Evolutionary conservation across 495 filamentous ascomycete genomes (phyloP).

Genomic region (Penicillium argentinense): DNA sequence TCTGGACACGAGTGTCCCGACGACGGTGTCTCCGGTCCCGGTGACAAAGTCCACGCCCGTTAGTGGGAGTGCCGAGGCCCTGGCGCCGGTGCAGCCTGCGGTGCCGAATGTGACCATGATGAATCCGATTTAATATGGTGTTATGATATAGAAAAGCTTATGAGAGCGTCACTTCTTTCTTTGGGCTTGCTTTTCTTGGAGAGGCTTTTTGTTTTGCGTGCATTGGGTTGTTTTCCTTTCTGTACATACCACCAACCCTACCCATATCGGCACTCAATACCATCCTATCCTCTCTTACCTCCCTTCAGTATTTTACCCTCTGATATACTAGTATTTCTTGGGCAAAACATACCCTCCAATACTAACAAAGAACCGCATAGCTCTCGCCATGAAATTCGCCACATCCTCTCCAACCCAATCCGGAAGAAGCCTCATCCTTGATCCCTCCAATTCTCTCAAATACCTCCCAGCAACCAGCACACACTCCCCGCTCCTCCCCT

Average conservation of each 20-base stretch:
- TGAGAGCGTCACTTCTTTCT: neutral
- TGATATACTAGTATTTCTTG: constrained; percentile 3
- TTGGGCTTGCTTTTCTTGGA: neutral
- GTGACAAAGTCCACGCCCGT: constrained; percentile 24
- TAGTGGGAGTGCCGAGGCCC: neutral
- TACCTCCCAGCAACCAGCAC: constrained; percentile 28
- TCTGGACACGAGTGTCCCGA: constrained; percentile 25
- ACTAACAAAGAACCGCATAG: constrained; percentile 26
- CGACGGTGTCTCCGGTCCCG: constrained; percentile 24
- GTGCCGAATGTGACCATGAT: constrained; percentile 40
- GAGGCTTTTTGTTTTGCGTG: neutral
- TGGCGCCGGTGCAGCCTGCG: constrained; percentile 25
- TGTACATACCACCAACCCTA: too few relatives aligned
- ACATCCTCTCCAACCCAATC: constrained; percentile 29
- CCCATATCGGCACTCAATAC: too few relatives aligned
- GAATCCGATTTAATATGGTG: constrained; percentile 40
- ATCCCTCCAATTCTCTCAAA: constrained; percentile 25
- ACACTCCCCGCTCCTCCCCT: constrained; percentile 12
- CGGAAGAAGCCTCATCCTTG: constrained; percentile 17
- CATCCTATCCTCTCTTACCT: neutral
- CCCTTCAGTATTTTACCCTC: neutral
- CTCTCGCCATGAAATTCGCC: constrained; percentile 21
- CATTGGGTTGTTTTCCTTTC: too few relatives aligned
- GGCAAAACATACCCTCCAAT: constrained; percentile 36
- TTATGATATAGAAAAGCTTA: constrained; percentile 15